Base-by-base conservation (phyloP, 768 basidiomycete species). In the Boletus edulis region DNA sequence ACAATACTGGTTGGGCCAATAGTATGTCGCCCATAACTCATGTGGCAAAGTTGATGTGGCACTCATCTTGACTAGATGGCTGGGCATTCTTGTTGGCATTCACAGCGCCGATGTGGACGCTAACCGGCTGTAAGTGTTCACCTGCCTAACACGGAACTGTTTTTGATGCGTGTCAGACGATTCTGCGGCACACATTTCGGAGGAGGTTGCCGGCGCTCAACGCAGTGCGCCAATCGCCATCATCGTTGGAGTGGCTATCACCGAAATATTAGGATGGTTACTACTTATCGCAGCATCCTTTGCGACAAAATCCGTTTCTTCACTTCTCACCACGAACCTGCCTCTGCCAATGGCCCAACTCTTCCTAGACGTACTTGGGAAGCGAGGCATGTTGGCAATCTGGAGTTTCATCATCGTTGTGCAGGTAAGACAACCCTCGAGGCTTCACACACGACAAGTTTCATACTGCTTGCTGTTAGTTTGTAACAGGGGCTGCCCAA, bases 41-140 rank as follows among this genome's bases (percentile, higher is more conserved):
- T 20, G 15, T 42, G 17, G 15, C 20, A n/a, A 24, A 11, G 10
- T 49, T 10, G 9, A 35, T 24, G 17, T 15, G 14, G 38, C 14
- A 31, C n/a, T 56, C 27, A 54, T 52, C 5, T 27, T 31, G 2
- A 35, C n/a, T 60, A 88, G 87, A 78, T 68, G 84, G 82, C 14
- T 88, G 86, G 86, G 85, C 86, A 1, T 89, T 89, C 67, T 73
- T 88, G 57, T 66, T 89, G 43, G 77, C 87, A 0, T 88, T 89
- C 63, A 87, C 86, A 0, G 75, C 87, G 2, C 84, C 86, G 0
- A 89, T 89, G 87, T 89, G 87, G 87, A 87, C 86, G 4, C 69
- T 89, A 52, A 89, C 87, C 3, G 87, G 87, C 56, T 89, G 87
- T 87, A 51, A 61, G 84, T 0, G 12, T 69, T 24, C 52, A 32